These are phyloP conservation scores for Glarea lozoyensis DNA, from an alignment of 495 filamentous ascomycete genomes.

Conservation along the genomic window DNA sequence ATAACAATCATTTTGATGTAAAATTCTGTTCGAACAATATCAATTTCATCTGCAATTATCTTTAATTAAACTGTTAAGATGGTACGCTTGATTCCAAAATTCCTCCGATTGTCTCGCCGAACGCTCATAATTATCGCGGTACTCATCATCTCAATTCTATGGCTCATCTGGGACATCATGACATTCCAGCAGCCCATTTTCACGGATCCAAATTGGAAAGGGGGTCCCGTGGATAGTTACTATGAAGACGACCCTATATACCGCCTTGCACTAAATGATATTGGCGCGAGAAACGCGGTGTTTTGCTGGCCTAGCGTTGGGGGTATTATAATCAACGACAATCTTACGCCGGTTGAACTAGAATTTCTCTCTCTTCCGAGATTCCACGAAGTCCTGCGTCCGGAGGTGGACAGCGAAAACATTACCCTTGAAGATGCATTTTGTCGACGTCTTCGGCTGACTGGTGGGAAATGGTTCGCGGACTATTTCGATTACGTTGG, in stretches of 20 bases:
- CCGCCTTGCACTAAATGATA: background rate
- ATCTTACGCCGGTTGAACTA: slow-evolving; percentile 5
- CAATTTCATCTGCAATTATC: too few species aligned
- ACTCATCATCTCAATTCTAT: too few species aligned
- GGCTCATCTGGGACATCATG: too few species aligned
- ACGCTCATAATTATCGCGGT: too few species aligned
- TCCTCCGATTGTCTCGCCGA: too few species aligned
- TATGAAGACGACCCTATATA: background rate
- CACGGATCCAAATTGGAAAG: too few species aligned
- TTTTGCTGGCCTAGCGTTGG: slow-evolving; percentile 15
- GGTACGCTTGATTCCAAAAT: too few species aligned
- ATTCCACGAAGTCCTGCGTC: background rate
- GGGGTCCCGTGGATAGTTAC: too few species aligned
- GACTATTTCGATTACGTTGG: slow-evolving; percentile 3
- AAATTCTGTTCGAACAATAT: too few species aligned
- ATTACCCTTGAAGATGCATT: slow-evolving; percentile 14
- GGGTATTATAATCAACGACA: slow-evolving; percentile 6
- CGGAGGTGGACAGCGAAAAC: background rate
- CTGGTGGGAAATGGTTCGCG: slow-evolving; percentile 13
- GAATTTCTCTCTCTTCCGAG: slow-evolving; percentile 4
- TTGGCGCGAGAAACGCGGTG: background rate
- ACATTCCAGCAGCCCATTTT: too few species aligned
- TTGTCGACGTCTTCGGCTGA: slow-evolving; percentile 9
- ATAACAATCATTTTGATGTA: too few species aligned
- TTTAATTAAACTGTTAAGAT: too few species aligned